These are phyloP conservation scores for Mycena alexandri DNA, from an alignment of 768 basidiomycete genomes.

Conservation along the genomic window DNA sequence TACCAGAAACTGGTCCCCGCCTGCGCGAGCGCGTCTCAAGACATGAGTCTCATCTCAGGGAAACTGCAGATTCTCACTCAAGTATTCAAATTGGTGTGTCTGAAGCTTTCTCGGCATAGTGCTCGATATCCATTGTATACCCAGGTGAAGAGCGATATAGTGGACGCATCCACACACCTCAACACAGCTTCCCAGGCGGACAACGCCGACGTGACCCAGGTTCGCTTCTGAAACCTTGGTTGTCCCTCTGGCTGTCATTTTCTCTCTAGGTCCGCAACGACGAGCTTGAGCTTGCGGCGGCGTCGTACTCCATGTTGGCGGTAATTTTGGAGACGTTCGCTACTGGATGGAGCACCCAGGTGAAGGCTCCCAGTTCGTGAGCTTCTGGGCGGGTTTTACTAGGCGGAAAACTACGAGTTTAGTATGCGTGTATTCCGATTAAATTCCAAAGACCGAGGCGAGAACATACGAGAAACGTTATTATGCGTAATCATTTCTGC, in stretches of 20 bases:
- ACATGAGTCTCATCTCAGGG: background rate
- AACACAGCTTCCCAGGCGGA: background rate
- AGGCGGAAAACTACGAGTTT: too few species aligned
- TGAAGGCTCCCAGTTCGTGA: background rate
- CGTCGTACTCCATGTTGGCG: background rate
- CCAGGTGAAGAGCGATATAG: conserved; percentile 1
- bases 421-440: too few species aligned
- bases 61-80: background rate
- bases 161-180: background rate
- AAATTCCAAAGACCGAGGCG: too few species aligned
- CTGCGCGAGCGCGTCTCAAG: background rate
- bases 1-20: background rate
- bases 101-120: background rate
- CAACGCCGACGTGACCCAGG: background rate
- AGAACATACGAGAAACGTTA: too few species aligned
- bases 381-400: too few species aligned
- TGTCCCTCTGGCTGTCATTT: background rate
- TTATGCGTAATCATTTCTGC: too few species aligned
- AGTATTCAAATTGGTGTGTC: background rate
- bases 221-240: background rate
- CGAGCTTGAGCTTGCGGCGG: background rate
- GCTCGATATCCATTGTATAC: background rate
- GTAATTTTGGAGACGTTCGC: background rate
- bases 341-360: background rate
- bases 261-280: background rate